These are phyloP conservation scores for Fusarium abutilonis DNA, from an alignment of 2,329 filamentous ascomycete genomes.

Conservation along the genomic window DNA sequence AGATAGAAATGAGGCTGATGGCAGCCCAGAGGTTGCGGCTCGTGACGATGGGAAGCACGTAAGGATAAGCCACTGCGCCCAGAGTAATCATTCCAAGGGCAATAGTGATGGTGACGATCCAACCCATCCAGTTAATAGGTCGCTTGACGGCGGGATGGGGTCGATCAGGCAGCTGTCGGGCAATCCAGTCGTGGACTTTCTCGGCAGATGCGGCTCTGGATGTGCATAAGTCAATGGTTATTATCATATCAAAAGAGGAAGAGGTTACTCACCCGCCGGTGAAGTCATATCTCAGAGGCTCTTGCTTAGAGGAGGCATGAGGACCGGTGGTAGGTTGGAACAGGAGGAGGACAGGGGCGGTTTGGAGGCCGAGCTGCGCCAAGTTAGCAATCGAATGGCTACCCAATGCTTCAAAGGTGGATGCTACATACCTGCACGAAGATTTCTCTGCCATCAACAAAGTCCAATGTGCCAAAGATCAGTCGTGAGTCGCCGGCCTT, in stretches of 20 bases:
- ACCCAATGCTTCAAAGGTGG: background rate
- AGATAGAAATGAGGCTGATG: conserved; percentile 84
- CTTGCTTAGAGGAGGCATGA: conserved; percentile 73
- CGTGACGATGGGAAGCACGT: conserved; percentile 81
- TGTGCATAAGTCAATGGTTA: background rate
- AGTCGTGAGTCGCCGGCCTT: conserved; percentile 76
- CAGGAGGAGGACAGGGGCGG: conserved; percentile 87
- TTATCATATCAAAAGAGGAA: no score
- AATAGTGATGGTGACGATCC: conserved; percentile 73
- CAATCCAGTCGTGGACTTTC: conserved; percentile 79
- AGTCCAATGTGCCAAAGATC: conserved; percentile 88
- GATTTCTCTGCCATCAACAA: conserved; percentile 80
- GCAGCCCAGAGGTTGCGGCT: conserved; percentile 96
- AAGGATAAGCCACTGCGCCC: conserved; percentile 77
- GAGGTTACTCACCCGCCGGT: conserved; percentile 70
- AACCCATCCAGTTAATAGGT: conserved; percentile 86
- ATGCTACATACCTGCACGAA: conserved; percentile 77
- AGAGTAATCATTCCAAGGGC: conserved; percentile 75
- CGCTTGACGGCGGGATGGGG: conserved; percentile 82
- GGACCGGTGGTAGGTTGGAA: conserved; percentile 88
- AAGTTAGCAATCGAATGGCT: conserved; percentile 18
- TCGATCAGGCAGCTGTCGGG: conserved; percentile 78
- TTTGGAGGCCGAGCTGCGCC: conserved; percentile 85
- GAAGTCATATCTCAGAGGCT: conserved; percentile 87
- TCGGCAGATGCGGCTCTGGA: conserved; percentile 78